Percentiles rank a stretch among this genome's conserved stretches.
Evolutionary conservation across 1,284 basidiomycete species (phyloP).

Genomic region (Cryptococcus maquisensis): DNA sequence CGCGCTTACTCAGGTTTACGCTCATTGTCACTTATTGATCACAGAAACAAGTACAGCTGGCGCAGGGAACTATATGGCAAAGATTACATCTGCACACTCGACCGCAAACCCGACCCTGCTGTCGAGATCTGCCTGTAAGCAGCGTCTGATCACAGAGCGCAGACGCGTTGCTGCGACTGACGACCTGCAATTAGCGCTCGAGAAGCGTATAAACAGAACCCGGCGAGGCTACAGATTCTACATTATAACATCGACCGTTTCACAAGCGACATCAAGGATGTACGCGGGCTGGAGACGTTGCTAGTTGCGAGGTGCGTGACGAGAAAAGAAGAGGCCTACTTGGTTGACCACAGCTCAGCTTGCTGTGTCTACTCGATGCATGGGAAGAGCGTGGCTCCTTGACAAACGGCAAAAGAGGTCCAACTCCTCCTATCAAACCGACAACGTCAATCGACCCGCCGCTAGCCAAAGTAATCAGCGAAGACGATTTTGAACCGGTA

Average conservation of each 20-base stretch:
- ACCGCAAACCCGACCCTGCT: conserved; percentile 44
- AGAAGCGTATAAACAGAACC: conserved; percentile 30
- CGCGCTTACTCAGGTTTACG: not conserved
- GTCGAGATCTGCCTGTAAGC: conserved; percentile 45
- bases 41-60: conserved; percentile 46
- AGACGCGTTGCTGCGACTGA: not conserved
- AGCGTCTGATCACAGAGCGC: not conserved
- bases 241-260: conserved; percentile 49
- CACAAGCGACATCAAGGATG: conserved; percentile 40
- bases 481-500: conserved; percentile 36
- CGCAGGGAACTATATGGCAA: conserved; percentile 36
- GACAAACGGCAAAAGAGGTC: conserved; percentile 1
- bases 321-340: not conserved
- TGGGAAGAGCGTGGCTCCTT: conserved; percentile 15
- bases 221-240: conserved; percentile 38
- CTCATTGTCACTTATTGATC: too few species aligned
- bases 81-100: conserved; percentile 44
- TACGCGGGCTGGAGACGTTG: conserved; percentile 43
- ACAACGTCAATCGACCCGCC: conserved; percentile 2
- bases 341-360: conserved; percentile 1
- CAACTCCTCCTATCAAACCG: conserved; percentile 1
- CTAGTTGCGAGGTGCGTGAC: conserved; percentile 30
- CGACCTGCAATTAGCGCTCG: conserved; percentile 24
- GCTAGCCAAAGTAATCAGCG: conserved; percentile 20
- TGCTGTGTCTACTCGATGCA: conserved; percentile 32